Evolutionary conservation across 768 basidiomycete species (phyloP), one percentile per base, ranked within the genome.

Genomic region (Mycena floridula): DNA sequence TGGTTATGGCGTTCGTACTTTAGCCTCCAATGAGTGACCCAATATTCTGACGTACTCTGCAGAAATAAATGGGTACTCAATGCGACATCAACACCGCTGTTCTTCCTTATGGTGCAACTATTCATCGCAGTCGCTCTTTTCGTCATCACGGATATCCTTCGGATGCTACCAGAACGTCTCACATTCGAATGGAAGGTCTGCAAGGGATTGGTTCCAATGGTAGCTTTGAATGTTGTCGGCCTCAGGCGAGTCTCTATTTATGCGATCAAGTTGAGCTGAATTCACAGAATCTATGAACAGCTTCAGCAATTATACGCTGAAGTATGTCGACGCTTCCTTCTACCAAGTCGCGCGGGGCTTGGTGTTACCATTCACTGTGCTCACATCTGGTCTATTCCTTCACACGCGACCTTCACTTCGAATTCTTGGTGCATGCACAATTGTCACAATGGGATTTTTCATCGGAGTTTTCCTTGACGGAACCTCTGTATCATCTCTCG

Each of bases 301-400:
- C 56, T 85, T 89, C 58, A 89, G 88, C 64, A 94, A 93, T 61
- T 92, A 82, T 59, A 91, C 87, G 30, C 75, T 94, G 47, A 89
- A 92, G 80, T 90, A 87, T 56, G 93, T 96, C 53, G 92, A 93
- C 45, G 89, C 90, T 11, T 93, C 91, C 0, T 92, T 95, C 65
- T 93, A 95, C 62, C 93, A 95, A 68, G 86, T 98, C 50, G 94
- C 94, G 0, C 85, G 94, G 13, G 94, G 94, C 8, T 75, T 98
- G 48, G 80, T 98, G 23, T 81, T 98, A 20, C 94, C 95, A 0
- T 87, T 92, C 72, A 98, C 95, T 15, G 91, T 96, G 54, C 68
- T 71, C 56, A 84, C 90, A n/a, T 93, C 94, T 32, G 86, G 77
- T 61, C 22, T 89, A 55, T 68, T 89, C 58, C 81, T 96, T 25